Evolutionary conservation across 1,139 yeast species (phyloP), one percentile per base, ranked within the genome.

Genomic region (Pichia sp.): DNA sequence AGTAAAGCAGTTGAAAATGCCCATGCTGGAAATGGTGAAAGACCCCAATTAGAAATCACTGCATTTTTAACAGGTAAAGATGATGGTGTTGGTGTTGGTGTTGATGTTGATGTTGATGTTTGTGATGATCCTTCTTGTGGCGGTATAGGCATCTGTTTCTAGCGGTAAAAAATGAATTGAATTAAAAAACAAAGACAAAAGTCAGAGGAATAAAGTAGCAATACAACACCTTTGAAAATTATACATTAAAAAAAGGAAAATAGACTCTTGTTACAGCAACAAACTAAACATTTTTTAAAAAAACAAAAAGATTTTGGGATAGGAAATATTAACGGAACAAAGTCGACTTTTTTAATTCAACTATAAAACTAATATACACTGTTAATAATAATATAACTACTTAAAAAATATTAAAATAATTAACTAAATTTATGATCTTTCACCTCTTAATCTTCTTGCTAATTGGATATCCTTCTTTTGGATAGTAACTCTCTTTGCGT

Each of bases 401-500:
- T 18, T 18, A 18, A 25, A 5, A 31, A 31, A 31, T 18, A 18
- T 33, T 27, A 30, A 27, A 27, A 30, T 30, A 30, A 25, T 30
- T 42, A 35, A 36, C 7, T 25, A 43, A n/a, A 57, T 50, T 65
- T 78, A 82, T 63, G 87, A 78, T 81, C 92, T 83, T 77, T 84
- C 97, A 73, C 97, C 97, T 79, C 97, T 89, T 72, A 90, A 85
- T 84, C 97, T 92, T 82, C 97, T 89, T 62, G 97, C 97, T 71
- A 90, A 85, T 76, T 89, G 96, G 73, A 90, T 89, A 74, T 90
- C 97, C 84, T 90, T 90, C 95, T 90, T 92, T 79, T 90, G 97
- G 74, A 90, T 90, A 62, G 97, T 90, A 68, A 90, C 97, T 81
- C 97, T 87, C 90, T 90, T 90, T 69, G 97, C 97, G 79, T 90